phyloP scores from a whole-genome alignment of 345 rosid species.

The Angophora floribunda region DNA sequence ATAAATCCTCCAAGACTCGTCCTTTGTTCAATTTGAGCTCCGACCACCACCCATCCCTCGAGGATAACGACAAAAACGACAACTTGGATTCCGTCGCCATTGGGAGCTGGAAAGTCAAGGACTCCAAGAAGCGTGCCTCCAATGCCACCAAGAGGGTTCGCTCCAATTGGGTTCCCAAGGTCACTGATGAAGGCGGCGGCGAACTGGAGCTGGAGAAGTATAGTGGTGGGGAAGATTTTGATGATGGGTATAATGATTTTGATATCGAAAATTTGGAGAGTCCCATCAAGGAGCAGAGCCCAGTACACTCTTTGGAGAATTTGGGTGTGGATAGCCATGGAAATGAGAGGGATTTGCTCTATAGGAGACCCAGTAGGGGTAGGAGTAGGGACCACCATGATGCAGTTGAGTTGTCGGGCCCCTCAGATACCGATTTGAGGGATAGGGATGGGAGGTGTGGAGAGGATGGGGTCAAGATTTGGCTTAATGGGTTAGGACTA shows the following conservation, averaged over 20 bases:
- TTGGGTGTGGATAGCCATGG: slow-evolving; percentile 26
- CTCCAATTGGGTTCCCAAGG: slow-evolving; percentile 56
- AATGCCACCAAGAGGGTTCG: slow-evolving; percentile 38
- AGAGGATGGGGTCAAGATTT: slow-evolving; percentile 50
- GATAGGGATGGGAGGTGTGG: slow-evolving; percentile 26
- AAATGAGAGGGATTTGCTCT: slow-evolving; percentile 29
- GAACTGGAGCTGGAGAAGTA: slow-evolving; percentile 39
- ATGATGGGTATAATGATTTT: slow-evolving; percentile 40
- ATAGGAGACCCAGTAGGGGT: slow-evolving; percentile 17
- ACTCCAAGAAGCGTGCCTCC: slow-evolving; percentile 28
- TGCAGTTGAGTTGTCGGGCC: slow-evolving; percentile 3
- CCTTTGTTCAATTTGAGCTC: slow-evolving; percentile 44
- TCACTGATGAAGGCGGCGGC: slow-evolving; percentile 25
- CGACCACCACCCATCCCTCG: slow-evolving; percentile 10
- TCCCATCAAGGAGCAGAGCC: slow-evolving; percentile 57
- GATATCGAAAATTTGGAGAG: slow-evolving; percentile 58
- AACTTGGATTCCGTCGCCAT: slow-evolving; percentile 47
- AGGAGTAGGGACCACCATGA: slow-evolving; percentile 17
- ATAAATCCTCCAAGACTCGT: slow-evolving; percentile 48
- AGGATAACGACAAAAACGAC: slow-evolving; percentile 5
- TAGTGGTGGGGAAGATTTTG: slow-evolving; percentile 46
- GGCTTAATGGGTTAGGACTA: slow-evolving; percentile 54
- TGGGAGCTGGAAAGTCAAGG: slow-evolving; percentile 67
- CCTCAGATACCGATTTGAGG: slow-evolving; percentile 37
- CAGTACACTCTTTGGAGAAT: slow-evolving; percentile 42